phyloP scores from a whole-genome alignment of 2,329 filamentous ascomycete species.

The Neofusicoccum sp. region DNA sequence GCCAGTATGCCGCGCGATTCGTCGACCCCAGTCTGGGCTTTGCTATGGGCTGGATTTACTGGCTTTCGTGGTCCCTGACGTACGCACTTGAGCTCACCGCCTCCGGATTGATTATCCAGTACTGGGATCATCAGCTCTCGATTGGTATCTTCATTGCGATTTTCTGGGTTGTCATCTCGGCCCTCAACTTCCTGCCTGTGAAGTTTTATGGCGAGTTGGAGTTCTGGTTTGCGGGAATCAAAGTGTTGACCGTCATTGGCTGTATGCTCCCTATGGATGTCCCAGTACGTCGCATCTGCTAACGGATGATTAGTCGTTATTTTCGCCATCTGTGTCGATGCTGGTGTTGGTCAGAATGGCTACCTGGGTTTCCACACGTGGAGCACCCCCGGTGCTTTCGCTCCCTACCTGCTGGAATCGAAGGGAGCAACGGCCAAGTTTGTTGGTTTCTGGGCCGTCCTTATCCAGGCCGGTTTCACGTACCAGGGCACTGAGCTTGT shows the following conservation, averaged over 20 bases:
- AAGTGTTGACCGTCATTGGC: constrained; percentile 70
- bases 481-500: constrained; percentile 75
- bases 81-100: constrained; percentile 72
- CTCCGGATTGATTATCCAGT: constrained; percentile 72
- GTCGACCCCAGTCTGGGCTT: constrained; percentile 71
- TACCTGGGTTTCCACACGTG: constrained; percentile 74
- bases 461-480: constrained; percentile 67
- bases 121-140: constrained; percentile 63
- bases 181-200: constrained; percentile 69
- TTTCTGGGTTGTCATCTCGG: constrained; percentile 69
- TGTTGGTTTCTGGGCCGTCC: constrained; percentile 66
- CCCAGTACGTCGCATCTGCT: not conserved
- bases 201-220: constrained; percentile 74
- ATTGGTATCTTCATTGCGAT: constrained; percentile 71
- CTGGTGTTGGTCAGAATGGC: constrained; percentile 66
- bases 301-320: constrained; percentile 54
- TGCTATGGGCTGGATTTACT: constrained; percentile 80
- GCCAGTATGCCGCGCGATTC: constrained; percentile 72
- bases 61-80: constrained; percentile 74
- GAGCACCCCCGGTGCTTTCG: constrained; percentile 66
- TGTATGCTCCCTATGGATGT: constrained; percentile 31
- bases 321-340: constrained; percentile 72
- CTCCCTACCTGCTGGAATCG: constrained; percentile 60
- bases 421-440: constrained; percentile 61
- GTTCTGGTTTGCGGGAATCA: constrained; percentile 75